Conservation (phyloP, 2,329 filamentous ascomycete genomes). For the Scedosporium minutisporum region DNA sequence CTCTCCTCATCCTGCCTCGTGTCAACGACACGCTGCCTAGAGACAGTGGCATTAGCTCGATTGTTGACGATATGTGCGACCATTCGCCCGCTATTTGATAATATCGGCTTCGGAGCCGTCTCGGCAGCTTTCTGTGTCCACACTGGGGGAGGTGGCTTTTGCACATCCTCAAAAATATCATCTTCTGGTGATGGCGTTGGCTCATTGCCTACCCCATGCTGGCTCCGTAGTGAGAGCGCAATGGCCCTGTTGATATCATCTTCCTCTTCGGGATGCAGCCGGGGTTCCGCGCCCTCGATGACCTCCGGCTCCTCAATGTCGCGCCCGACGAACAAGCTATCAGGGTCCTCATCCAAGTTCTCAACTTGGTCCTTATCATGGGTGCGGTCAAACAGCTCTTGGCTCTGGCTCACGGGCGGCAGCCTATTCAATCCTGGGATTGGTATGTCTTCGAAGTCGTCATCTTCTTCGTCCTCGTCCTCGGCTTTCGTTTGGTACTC, state of each 20-base stretch:
- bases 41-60: conserved; percentile 52
- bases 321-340: conserved; percentile 45
- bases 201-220: conserved; percentile 32
- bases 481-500: conserved; percentile 47
- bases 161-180: conserved; percentile 40
- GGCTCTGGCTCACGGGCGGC: conserved; percentile 42
- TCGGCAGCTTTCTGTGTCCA: conserved; percentile 48
- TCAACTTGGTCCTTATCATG: conserved; percentile 8
- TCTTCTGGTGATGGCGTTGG: conserved; percentile 19
- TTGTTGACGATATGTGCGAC: conserved; percentile 70
- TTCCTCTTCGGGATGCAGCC: conserved; percentile 28
- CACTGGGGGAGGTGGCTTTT: conserved; percentile 29
- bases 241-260: conserved; percentile 73
- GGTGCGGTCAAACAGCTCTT: conserved; percentile 15
- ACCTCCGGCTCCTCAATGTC: conserved; percentile 12
- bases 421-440: conserved; percentile 82
- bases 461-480: conserved; percentile 59
- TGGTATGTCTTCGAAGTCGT: conserved; percentile 85
- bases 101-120: conserved; percentile 40
- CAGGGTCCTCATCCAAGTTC: conserved; percentile 26
- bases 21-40: conserved; percentile 23
- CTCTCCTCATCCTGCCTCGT: conserved; percentile 50
- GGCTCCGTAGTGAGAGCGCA: conserved; percentile 68
- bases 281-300: conserved; percentile 10
- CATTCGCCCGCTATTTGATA: conserved; percentile 43